Evolutionary conservation across 306 rosid genomes (phyloP).

Genomic region (Gillenia trifoliata): DNA sequence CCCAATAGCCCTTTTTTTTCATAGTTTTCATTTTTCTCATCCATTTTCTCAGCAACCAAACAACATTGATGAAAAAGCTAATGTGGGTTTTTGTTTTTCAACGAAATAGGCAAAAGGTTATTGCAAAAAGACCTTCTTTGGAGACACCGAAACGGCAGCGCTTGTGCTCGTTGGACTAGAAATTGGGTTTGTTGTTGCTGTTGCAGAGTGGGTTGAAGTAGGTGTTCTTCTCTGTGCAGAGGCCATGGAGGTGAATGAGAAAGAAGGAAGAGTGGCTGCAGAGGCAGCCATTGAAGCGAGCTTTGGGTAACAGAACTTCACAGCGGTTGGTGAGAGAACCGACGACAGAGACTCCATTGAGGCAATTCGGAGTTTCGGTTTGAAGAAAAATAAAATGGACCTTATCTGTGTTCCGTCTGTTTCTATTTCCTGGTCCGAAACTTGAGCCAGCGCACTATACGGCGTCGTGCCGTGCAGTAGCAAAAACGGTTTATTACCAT

Average conservation of each 20-base stretch:
- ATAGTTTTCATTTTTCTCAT: neutral
- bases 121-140: constrained; percentile 46
- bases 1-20: neutral
- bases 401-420: neutral
- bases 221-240: constrained; percentile 22
- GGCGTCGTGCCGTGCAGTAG: neutral
- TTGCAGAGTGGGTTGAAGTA: constrained; percentile 34
- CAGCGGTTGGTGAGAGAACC: constrained; percentile 21
- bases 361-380: neutral
- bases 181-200: constrained; percentile 7
- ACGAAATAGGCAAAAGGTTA: constrained; percentile 4
- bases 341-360: constrained; percentile 39
- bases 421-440: neutral
- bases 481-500: too few species aligned
- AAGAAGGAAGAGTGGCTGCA: constrained; percentile 5
- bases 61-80: neutral
- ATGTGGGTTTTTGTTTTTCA: neutral
- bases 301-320: constrained; percentile 20
- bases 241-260: constrained; percentile 29
- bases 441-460: neutral
- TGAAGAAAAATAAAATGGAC: neutral
- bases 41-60: neutral
- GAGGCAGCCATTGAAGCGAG: constrained; percentile 25
- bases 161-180: neutral
- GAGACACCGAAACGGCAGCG: constrained; percentile 32